Base-by-base conservation (phyloP, 2,329 filamentous ascomycete species). In the Fusarium haematococcum region DNA sequence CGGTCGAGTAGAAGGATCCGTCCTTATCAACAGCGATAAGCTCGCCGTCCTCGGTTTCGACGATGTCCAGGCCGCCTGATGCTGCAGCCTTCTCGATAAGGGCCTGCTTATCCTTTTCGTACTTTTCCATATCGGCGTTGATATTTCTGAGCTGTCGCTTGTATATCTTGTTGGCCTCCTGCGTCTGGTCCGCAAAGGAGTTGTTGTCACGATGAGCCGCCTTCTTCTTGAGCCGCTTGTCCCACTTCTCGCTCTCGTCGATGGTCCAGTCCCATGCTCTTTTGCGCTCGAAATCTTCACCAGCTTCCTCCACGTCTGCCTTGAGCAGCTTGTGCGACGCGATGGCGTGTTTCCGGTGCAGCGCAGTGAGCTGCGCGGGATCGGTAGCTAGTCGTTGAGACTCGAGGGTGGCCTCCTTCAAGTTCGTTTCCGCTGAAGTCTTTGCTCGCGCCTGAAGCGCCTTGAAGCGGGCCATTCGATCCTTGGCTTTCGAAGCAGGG, bases 251-350 rank as follows among this genome's bases (percentile, higher is more conserved):
- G 77, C 91, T 94, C 85, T 99, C 97, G 74, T 99, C 97, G 8
- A 96, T 87, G 1, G 97, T 99, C 94, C 97, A 99, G 85, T 98
- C 97, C 97, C 97, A 99, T 2, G 97, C 97, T 45, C 97, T 92
- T 85, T 98, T 98, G 76, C 97, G 94, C 87, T 99, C 97, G 80
- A 98, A 99, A 83, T 98, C 97, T 65, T 94, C 95, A 37, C 95
- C 95, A 0, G 89, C 87, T 20, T 94, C 94, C 82, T 95, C 94
- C 2, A 95, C 92, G 79, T 98, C 95, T 5, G 95, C 94, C 86
- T 98, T 98, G 50, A 98, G 89, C 0, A 99, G 90, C 80, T 98
- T 99, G 82, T 98, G 95, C 7, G 93, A 92, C 23, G 97, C 96
- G 75, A 97, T 92, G 65, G 94, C 95, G 79, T 95, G 94, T 79